phyloP scores from a whole-genome alignment of 2,329 filamentous ascomycete species.

The Diplocarpon rosae region DNA sequence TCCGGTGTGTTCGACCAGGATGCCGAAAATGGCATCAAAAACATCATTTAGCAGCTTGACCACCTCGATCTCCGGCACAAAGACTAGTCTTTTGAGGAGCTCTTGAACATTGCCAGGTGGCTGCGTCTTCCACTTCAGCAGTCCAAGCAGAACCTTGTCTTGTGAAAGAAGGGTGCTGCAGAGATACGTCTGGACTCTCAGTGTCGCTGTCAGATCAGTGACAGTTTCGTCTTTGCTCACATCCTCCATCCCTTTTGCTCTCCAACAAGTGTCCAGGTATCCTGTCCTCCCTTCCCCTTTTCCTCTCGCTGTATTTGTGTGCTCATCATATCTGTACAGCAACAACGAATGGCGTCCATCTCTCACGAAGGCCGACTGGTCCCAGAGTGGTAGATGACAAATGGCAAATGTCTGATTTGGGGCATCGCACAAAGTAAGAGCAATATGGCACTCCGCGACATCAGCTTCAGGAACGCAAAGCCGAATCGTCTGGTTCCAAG shows the following conservation, averaged over 20 bases:
- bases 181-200: conserved; percentile 73
- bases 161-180: conserved; percentile 95
- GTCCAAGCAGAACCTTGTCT: conserved; percentile 71
- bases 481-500: conserved; percentile 82
- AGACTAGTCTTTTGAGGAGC: conserved; percentile 72
- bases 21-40: conserved; percentile 81
- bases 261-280: conserved; percentile 79
- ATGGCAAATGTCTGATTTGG: conserved; percentile 84
- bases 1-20: conserved; percentile 81
- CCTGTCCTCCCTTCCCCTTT: conserved; percentile 64
- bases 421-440: conserved; percentile 80
- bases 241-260: conserved; percentile 52
- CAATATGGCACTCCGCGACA: conserved; percentile 72
- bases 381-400: conserved; percentile 90
- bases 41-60: conserved; percentile 88
- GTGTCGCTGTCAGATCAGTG: conserved; percentile 67
- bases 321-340: conserved; percentile 85
- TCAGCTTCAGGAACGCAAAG: conserved; percentile 69
- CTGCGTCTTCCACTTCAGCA: conserved; percentile 78
- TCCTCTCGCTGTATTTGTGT: conserved; percentile 58
- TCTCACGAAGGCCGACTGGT: conserved; percentile 75
- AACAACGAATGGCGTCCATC: conserved; percentile 75
- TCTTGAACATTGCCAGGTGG: conserved; percentile 60
- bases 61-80: conserved; percentile 94
- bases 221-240: conserved; percentile 60